Evolutionary conservation across 2,329 filamentous ascomycete genomes (phyloP).

Genomic region (Tolypocladium album): DNA sequence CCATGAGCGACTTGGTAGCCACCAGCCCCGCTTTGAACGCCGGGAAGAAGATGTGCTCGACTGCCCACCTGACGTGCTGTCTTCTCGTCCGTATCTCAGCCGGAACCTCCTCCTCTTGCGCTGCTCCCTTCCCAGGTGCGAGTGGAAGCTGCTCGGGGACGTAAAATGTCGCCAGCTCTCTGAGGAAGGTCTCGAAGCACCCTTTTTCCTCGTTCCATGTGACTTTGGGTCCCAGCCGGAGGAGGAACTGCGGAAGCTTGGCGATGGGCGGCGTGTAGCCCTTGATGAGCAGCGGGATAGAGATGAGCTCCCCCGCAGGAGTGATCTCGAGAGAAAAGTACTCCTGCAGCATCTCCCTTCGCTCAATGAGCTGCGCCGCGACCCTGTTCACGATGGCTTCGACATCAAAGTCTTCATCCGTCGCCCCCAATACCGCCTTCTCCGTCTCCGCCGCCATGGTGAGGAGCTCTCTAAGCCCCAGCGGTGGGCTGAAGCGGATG

Average conservation of each 20-base stretch:
- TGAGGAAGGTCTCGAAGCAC: conserved; percentile 79
- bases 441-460: conserved; percentile 64
- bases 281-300: conserved; percentile 76
- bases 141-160: conserved; percentile 74
- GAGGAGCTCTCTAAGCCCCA: conserved; percentile 62
- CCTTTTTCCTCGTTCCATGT: conserved; percentile 75
- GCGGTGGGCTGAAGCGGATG: conserved; percentile 68
- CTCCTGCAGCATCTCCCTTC: conserved; percentile 78
- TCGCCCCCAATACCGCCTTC: conserved; percentile 29
- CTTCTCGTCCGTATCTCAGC: conserved; percentile 48
- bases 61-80: conserved; percentile 56
- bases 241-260: conserved; percentile 81
- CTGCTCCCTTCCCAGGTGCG: conserved; percentile 20
- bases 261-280: conserved; percentile 78
- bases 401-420: conserved; percentile 52
- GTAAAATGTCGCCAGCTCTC: conserved; percentile 82
- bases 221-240: conserved; percentile 79
- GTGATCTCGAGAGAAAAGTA: conserved; percentile 87
- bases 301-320: conserved; percentile 62
- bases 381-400: conserved; percentile 56
- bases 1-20: conserved; percentile 67
- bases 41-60: conserved; percentile 86
- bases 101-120: conserved; percentile 27
- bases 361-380: conserved; percentile 56
- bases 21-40: conserved; percentile 75